These are phyloP conservation scores for Vanilla planifolia DNA, from an alignment of 106 monocot genomes.

Conservation along the genomic window DNA sequence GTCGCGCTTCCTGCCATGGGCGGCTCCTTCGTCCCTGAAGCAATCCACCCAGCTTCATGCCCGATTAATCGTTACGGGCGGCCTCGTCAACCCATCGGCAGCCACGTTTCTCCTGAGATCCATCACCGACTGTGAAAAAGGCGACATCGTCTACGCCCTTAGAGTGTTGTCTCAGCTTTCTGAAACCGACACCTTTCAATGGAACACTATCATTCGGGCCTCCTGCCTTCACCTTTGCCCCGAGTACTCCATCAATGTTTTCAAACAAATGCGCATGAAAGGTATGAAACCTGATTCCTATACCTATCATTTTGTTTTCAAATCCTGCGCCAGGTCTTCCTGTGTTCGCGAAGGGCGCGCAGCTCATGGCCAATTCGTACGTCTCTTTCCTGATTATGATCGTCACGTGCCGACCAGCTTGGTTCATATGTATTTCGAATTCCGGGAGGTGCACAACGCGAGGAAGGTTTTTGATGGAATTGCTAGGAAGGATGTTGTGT, in stretches of 20 bases:
- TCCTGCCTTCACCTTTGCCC: conserved; percentile 6
- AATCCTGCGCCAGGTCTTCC: conserved; percentile 19
- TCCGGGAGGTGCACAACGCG: conserved; percentile 24
- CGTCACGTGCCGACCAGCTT: conserved; percentile 23
- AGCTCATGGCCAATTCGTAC: conserved; percentile 38
- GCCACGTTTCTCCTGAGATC: conserved; percentile 29
- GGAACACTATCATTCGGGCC: conserved; percentile 41
- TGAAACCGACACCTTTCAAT: conserved; percentile 35
- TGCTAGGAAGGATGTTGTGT: conserved; percentile 23
- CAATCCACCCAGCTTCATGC: conserved; percentile 43
- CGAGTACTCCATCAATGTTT: conserved; percentile 25
- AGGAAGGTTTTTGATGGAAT: conserved; percentile 34
- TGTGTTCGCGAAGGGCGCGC: conserved; percentile 11
- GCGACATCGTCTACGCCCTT: conserved; percentile 25
- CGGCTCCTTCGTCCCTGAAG: conserved; percentile 28
- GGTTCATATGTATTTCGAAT: conserved; percentile 58
- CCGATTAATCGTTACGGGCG: conserved; percentile 22
- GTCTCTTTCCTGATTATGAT: conserved; percentile 15
- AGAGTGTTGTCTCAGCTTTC: conserved; percentile 32
- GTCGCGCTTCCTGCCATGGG: conserved; percentile 31
- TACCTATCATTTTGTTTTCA: conserved; percentile 58
- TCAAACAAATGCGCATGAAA: conserved; percentile 27
- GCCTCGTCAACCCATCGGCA: conserved; percentile 9
- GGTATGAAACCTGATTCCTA: conserved; percentile 23
- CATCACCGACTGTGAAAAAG: conserved; percentile 14